Base-by-base conservation (phyloP, 1,139 yeast genomes). In the Hansenula sp. region DNA sequence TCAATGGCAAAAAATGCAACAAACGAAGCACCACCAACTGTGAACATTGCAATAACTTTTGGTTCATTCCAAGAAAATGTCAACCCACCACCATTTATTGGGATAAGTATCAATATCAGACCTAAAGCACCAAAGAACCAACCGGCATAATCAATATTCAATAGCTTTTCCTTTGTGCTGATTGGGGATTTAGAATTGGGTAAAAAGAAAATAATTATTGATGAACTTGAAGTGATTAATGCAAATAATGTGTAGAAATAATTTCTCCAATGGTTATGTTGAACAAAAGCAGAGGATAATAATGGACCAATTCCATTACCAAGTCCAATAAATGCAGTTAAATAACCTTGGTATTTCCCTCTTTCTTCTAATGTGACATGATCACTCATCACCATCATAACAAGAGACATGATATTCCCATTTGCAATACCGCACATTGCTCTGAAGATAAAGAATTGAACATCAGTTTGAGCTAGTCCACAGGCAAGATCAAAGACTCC, bases 271-370 rank as follows among this genome's bases (percentile, higher is more conserved):
- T 42, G 41, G 16, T 57, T 57, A 46, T 67, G 63, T 21, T 66
- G 57, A 5, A 76, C 70, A 46, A 78, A 73, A 0, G 74, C 79
- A 27, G 80, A 78, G 47, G 79, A 79, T 18, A 79, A 58, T 43
- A 79, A 70, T 0, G 85, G 85, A 0, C 84, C 85, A 13, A 74
- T 51, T 1, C 76, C 76, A 43, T 74, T 71, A 2, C 84, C 83
- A 11, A 77, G 49, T 0, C 82, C 82, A 28, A 77, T 48, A 43
- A 48, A 47, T 1, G 50, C 42, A 5, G 53, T 48, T 61, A 77
- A 42, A 66, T 57, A 47, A 72, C 75, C 75, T 51, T 70, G 73
- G 50, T 66, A 71, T 38, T 60, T 61, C 1, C 73, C 75, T 40
- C 76, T 59, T 28, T 69, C 61, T 36, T 64, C 53, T 16, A 71